Evolutionary conservation across 148 eudicot genomes (phyloP).

Genomic region (Persicaria maculosa): DNA sequence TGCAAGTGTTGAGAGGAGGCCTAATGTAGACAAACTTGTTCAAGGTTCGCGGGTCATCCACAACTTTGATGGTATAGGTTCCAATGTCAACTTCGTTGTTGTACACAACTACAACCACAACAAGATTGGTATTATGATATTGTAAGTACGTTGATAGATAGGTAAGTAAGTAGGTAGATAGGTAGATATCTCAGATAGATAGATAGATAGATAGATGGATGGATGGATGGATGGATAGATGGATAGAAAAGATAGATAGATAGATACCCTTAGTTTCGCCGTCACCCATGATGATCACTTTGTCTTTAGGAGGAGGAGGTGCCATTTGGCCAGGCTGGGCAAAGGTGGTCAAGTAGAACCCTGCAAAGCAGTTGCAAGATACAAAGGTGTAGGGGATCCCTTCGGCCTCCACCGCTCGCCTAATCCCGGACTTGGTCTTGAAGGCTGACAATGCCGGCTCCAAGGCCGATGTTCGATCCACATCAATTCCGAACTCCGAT

Average conservation of each 20-base stretch:
- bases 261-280: conserved; percentile 30
- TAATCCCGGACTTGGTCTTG: conserved; percentile 15
- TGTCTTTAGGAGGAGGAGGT: conserved; percentile 23
- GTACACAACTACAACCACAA: conserved; percentile 14
- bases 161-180: too few relatives aligned
- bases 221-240: too few relatives aligned
- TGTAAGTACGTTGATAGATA: too few relatives aligned
- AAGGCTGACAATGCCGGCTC: conserved; percentile 20
- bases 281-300: conserved; percentile 30
- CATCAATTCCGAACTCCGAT: conserved; percentile 26
- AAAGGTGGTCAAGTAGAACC: conserved; percentile 16
- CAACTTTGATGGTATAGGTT: conserved; percentile 10
- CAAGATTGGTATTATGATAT: not conserved
- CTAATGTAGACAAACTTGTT: conserved; percentile 13
- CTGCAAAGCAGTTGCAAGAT: conserved; percentile 19
- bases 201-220: too few relatives aligned
- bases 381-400: conserved; percentile 30
- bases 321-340: conserved; percentile 16
- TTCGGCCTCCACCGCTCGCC: conserved; percentile 20
- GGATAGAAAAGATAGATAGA: too few relatives aligned
- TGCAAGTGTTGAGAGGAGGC: conserved; percentile 20
- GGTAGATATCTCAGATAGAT: too few relatives aligned
- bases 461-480: conserved; percentile 19
- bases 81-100: conserved; percentile 18
- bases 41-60: conserved; percentile 5